Percentiles rank a stretch among this genome's conserved stretches.
Conservation (phyloP, 306 rosid species). For the Trifolium subterraneum region DNA sequence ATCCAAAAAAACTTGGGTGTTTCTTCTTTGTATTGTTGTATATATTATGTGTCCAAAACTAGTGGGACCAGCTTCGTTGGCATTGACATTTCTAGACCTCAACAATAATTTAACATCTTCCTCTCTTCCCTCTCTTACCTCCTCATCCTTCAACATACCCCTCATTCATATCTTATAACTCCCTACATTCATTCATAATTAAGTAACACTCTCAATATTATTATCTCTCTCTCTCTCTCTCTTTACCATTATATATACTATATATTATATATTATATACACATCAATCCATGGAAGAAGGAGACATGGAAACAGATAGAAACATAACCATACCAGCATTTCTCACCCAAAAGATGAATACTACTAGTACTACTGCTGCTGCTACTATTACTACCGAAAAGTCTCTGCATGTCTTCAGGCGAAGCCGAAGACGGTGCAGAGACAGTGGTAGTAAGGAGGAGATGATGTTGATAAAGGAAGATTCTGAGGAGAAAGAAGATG, state of each 20-base stretch:
- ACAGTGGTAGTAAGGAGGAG: background rate
- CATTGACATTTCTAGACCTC: conserved; percentile 86
- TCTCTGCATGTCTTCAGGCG: conserved; percentile 42
- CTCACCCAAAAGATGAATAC: conserved; percentile 43
- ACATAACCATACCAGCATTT: conserved; percentile 44
- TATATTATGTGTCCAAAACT: conserved; percentile 47
- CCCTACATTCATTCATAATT: conserved; percentile 5
- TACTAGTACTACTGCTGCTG: conserved; percentile 4
- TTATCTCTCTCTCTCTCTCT: background rate
- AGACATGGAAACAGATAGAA: conserved; percentile 6
- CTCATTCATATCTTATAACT: conserved; percentile 26
- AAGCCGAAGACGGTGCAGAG: conserved; percentile 22
- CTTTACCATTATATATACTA: background rate
- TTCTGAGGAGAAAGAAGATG: conserved; percentile 35
- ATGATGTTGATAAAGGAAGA: background rate
- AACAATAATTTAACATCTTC: conserved; percentile 60
- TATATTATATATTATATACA: background rate
- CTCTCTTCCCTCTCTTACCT: background rate
- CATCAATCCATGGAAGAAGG: conserved; percentile 43
- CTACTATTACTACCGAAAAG: conserved; percentile 17
- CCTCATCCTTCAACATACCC: background rate
- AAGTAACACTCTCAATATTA: background rate
- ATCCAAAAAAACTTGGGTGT: background rate
- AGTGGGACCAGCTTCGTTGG: conserved; percentile 91
- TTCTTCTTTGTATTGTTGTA: conserved; percentile 13